phyloP scores from a whole-genome alignment of 352 stramenopile species.

The Ochromonadaceae sp. region DNA sequence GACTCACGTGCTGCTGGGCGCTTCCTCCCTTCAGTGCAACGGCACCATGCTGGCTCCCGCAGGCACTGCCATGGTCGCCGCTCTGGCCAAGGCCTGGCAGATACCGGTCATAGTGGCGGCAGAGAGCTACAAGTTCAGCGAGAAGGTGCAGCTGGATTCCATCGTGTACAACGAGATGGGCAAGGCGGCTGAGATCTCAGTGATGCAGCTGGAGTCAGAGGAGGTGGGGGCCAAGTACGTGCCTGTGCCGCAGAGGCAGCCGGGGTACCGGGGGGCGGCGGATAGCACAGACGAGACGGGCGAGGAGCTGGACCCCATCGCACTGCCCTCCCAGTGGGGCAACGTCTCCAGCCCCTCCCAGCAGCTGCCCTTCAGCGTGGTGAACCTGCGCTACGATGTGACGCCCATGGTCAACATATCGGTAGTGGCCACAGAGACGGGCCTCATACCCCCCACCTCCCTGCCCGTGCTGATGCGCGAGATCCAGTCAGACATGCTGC shows the following conservation, averaged over 20 bases:
- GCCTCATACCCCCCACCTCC: slow-evolving; percentile 90
- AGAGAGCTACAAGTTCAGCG: slow-evolving; percentile 94
- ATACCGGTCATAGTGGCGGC: slow-evolving; percentile 91
- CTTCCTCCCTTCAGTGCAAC: slow-evolving; percentile 85
- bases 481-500: slow-evolving; percentile 49
- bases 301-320: background rate
- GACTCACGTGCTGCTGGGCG: slow-evolving; percentile 85
- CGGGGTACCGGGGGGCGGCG: slow-evolving; percentile 28
- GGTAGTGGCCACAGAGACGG: slow-evolving; percentile 90
- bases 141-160: slow-evolving; percentile 88
- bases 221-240: background rate
- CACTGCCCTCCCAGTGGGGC: slow-evolving; percentile 8
- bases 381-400: slow-evolving; percentile 86
- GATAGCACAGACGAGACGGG: slow-evolving; percentile 30
- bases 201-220: slow-evolving; percentile 39
- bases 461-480: slow-evolving; percentile 90
- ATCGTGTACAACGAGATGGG: slow-evolving; percentile 94
- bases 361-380: slow-evolving; percentile 30
- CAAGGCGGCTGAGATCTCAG: slow-evolving; percentile 68
- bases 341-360: background rate
- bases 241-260: slow-evolving; percentile 19
- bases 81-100: slow-evolving; percentile 69
- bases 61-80: slow-evolving; percentile 73
- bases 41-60: slow-evolving; percentile 70
- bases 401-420: slow-evolving; percentile 89